These are phyloP conservation scores for Triangularia setosa DNA, from an alignment of 2,329 filamentous ascomycete species.

Conservation along the genomic window DNA sequence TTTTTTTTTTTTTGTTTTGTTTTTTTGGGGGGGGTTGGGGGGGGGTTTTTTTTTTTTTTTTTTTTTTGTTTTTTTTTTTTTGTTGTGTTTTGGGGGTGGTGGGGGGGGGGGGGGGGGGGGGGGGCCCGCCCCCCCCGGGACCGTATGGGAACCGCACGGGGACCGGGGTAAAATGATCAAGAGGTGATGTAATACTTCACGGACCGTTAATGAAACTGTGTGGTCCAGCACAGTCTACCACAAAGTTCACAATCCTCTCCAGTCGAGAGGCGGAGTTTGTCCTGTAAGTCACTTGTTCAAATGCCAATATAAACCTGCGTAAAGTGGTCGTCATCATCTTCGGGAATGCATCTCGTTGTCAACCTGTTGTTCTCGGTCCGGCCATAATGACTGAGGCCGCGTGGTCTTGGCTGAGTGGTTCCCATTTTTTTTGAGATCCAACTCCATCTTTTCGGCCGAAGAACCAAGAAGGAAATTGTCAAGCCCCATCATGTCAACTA, in stretches of 20 bases:
- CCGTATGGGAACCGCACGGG: background rate
- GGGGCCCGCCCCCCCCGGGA: background rate
- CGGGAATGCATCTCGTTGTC: background rate
- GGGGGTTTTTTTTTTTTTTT: no score
- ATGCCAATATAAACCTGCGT: background rate
- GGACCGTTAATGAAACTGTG: background rate
- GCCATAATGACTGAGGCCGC: background rate
- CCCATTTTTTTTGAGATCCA: background rate
- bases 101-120: background rate
- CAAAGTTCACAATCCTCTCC: background rate
- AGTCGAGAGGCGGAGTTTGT: background rate
- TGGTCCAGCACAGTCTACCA: background rate
- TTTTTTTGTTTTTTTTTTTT: no score
- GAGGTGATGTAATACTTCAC: background rate
- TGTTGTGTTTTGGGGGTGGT: no score
- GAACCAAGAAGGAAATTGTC: background rate
- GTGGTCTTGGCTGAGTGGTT: background rate
- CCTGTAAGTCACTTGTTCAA: background rate
- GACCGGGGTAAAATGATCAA: background rate
- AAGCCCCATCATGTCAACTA: background rate
- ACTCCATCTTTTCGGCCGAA: background rate
- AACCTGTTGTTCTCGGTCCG: background rate
- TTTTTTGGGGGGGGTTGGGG: no score
- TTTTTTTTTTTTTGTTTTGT: no score
- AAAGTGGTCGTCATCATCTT: no score